phyloP scores from a whole-genome alignment of 1,139 yeast species.

The Yamadazyma sp. region DNA sequence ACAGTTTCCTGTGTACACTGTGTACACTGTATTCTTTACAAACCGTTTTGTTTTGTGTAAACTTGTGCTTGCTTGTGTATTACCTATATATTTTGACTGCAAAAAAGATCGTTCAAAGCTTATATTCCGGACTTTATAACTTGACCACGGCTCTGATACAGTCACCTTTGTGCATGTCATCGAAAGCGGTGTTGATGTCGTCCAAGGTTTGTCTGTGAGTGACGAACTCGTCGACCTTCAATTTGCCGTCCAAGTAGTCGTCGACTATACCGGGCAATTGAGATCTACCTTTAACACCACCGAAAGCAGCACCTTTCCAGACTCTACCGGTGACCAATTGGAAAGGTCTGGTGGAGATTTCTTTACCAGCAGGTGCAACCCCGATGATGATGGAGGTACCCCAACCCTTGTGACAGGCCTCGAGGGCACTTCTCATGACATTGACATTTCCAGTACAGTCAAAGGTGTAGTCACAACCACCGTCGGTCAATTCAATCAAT shows the following conservation, averaged over 20 bases:
- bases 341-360: slow-evolving; percentile 95
- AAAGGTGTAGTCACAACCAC: slow-evolving; percentile 93
- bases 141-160: slow-evolving; percentile 90
- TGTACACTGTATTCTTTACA: too few relatives aligned
- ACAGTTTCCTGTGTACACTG: too few relatives aligned
- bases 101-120: slow-evolving; percentile 3
- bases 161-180: slow-evolving; percentile 91
- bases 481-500: slow-evolving; percentile 87
- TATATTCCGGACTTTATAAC: slow-evolving; percentile 24
- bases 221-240: slow-evolving; percentile 92
- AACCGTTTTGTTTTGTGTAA: neutral
- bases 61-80: neutral
- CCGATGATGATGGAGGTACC: slow-evolving; percentile 94
- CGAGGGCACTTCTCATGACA: slow-evolving; percentile 95
- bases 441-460: slow-evolving; percentile 97
- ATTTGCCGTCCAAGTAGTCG: slow-evolving; percentile 76
- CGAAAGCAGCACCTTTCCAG: slow-evolving; percentile 98
- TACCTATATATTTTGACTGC: neutral
- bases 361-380: slow-evolving; percentile 98
- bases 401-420: slow-evolving; percentile 99
- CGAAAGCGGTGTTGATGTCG: slow-evolving; percentile 84
- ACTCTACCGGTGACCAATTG: slow-evolving; percentile 98
- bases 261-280: slow-evolving; percentile 91
- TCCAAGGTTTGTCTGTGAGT: slow-evolving; percentile 83
- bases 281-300: slow-evolving; percentile 97